Conservation (phyloP, 805 yeast species). For the Zygotorulaspora sp. region DNA sequence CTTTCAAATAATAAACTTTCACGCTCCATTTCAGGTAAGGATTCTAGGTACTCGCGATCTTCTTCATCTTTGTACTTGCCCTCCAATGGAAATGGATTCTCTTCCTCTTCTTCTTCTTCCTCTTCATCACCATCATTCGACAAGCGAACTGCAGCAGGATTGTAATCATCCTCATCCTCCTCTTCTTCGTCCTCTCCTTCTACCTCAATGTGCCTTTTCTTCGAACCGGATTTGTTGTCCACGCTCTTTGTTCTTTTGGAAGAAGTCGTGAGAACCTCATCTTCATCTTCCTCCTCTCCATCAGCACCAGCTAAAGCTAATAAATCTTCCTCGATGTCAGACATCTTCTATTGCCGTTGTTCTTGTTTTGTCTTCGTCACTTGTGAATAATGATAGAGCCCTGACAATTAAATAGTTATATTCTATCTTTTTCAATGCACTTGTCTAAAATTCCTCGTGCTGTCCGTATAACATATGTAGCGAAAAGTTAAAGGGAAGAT, state of each 20-base stretch:
- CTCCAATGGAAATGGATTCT: conserved; percentile 87
- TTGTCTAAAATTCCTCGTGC: no score
- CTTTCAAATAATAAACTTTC: conserved; percentile 90
- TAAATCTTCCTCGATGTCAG: conserved; percentile 91
- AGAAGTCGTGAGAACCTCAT: conserved; percentile 29
- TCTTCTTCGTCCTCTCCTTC: conserved; percentile 34
- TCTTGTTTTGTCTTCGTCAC: not conserved
- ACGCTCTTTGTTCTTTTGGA: conserved; percentile 28
- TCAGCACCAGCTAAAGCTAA: conserved; percentile 88
- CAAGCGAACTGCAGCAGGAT: conserved; percentile 30
- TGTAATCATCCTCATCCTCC: conserved; percentile 42
- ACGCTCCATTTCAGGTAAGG: conserved; percentile 86
- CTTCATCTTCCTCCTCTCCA: conserved; percentile 42
- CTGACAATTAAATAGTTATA: no score
- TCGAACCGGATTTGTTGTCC: conserved; percentile 32
- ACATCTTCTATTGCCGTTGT: conserved; percentile 42
- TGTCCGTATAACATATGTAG: no score
- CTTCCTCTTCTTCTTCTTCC: conserved; percentile 39
- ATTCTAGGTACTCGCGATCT: conserved; percentile 60
- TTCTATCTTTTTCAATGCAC: no score
- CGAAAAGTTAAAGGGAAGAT: no score
- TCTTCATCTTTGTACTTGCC: conserved; percentile 82
- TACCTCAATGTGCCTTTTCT: conserved; percentile 33
- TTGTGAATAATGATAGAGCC: no score
- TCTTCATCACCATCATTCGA: conserved; percentile 32